Evolutionary conservation across 768 basidiomycete genomes (phyloP).

Genomic region (Clavulina sp.): DNA sequence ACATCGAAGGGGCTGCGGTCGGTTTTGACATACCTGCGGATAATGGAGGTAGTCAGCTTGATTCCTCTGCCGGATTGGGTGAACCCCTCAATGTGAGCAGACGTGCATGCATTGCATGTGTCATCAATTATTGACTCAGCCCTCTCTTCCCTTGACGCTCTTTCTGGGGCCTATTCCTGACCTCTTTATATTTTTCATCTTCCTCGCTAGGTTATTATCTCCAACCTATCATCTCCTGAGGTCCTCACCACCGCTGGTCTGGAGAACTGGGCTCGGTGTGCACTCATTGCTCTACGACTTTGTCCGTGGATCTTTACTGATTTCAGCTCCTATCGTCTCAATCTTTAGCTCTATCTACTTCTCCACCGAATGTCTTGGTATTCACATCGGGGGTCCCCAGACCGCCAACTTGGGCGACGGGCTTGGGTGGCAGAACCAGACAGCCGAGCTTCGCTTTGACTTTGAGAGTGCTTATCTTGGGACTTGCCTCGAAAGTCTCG

Average conservation of each 20-base stretch:
- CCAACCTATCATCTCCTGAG: not conserved
- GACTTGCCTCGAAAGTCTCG: not conserved
- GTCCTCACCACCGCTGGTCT: not conserved
- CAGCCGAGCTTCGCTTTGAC: not conserved
- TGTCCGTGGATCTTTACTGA: not conserved
- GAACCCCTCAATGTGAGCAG: not conserved
- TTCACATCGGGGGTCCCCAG: not conserved
- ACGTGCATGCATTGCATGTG: too few relatives aligned
- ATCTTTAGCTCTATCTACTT: not conserved
- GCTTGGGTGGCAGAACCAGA: not conserved
- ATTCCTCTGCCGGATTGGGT: not conserved
- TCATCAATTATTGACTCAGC: too few relatives aligned
- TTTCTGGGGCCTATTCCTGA: not conserved
- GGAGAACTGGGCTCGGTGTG: not conserved
- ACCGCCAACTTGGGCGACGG: conserved; percentile 1
- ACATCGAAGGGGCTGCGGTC: not conserved
- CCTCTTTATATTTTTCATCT: not conserved
- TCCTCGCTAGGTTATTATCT: conserved; percentile 3
- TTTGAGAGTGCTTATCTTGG: not conserved
- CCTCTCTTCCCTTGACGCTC: too few relatives aligned
- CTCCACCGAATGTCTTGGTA: not conserved
- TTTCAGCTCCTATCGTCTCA: not conserved
- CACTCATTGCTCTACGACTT: too few relatives aligned
- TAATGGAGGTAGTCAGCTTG: not conserved
- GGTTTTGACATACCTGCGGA: not conserved